A percentile compares a stretch with the other conserved stretches of the same genome.
These are phyloP conservation scores for Russula earlei DNA, from an alignment of 768 basidiomycete species.

Conservation along the genomic window DNA sequence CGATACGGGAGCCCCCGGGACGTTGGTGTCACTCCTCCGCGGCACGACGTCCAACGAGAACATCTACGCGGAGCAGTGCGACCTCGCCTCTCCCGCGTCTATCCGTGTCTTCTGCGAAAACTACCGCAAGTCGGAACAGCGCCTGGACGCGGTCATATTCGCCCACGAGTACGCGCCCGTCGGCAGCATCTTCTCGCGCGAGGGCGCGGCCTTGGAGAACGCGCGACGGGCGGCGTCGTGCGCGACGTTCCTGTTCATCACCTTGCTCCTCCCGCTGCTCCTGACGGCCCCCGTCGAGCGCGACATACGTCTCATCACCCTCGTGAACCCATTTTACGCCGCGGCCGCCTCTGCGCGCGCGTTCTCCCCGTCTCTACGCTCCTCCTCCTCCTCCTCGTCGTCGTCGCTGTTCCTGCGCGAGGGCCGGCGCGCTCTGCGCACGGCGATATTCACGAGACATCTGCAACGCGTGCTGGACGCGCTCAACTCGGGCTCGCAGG, in stretches of 20 bases:
- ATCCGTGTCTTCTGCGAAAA: constrained; percentile 59
- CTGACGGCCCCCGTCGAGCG: constrained; percentile 80
- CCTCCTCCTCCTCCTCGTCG: constrained; percentile 18
- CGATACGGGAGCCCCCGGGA: constrained; percentile 41
- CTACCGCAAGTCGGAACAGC: constrained; percentile 53
- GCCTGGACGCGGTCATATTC: constrained; percentile 70
- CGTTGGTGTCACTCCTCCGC: constrained; percentile 59
- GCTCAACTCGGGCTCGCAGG: constrained; percentile 52
- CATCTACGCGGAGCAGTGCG: constrained; percentile 73
- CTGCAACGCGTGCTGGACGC: constrained; percentile 80
- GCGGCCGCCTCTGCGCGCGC: constrained; percentile 45
- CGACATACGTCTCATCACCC: constrained; percentile 79
- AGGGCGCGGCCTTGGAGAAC: constrained; percentile 25
- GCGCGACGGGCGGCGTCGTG: constrained; percentile 43
- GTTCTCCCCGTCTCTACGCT: constrained; percentile 25
- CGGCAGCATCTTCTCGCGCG: constrained; percentile 35
- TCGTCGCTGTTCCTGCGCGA: constrained; percentile 39
- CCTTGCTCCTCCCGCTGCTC: constrained; percentile 67
- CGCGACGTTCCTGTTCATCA: constrained; percentile 70
- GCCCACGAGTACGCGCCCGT: constrained; percentile 71
- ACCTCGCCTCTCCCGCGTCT: constrained; percentile 56
- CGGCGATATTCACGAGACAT: constrained; percentile 59
- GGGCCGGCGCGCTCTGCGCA: constrained; percentile 55
- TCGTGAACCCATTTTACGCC: constrained; percentile 85
- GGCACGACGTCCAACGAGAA: constrained; percentile 62